Evolutionary conservation across 305 asterid genomes (phyloP).

Genomic region (Andrographis paniculata): DNA sequence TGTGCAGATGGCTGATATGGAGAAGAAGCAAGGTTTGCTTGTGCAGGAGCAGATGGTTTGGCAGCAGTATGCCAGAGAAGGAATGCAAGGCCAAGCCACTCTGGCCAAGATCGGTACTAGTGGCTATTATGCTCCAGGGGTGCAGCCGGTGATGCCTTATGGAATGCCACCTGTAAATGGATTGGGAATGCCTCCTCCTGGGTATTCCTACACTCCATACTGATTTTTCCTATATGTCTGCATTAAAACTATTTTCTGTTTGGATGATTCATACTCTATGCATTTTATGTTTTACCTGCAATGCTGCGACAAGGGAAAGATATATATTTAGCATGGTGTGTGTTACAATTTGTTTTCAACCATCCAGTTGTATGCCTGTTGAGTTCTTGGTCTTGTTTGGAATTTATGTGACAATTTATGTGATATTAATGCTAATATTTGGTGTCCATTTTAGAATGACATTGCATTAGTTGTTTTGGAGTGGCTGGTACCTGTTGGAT

Average conservation of each 20-base stretch:
- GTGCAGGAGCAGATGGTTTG: slow-evolving; percentile 80
- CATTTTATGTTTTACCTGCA: slow-evolving; percentile 36
- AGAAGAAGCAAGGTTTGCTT: slow-evolving; percentile 75
- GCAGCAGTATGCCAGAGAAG: slow-evolving; percentile 81
- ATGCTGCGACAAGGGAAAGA: slow-evolving; percentile 21
- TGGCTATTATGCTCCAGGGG: slow-evolving; percentile 57
- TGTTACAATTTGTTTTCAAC: slow-evolving; percentile 18
- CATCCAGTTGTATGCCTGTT: slow-evolving; percentile 22
- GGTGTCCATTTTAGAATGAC: neutral
- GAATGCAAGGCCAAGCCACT: slow-evolving; percentile 85
- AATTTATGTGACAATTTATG: neutral
- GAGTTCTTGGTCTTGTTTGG: slow-evolving; percentile 2
- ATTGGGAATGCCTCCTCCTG: slow-evolving; percentile 52
- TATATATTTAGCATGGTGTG: slow-evolving; percentile 14
- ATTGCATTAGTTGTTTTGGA: too few species aligned
- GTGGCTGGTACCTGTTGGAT: too few species aligned
- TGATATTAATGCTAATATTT: neutral
- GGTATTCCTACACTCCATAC: slow-evolving; percentile 57
- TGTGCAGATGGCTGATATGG: slow-evolving; percentile 95
- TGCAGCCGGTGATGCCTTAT: slow-evolving; percentile 51
- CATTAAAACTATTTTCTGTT: slow-evolving; percentile 19
- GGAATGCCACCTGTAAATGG: slow-evolving; percentile 76
- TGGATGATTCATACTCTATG: slow-evolving; percentile 22
- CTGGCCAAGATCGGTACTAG: slow-evolving; percentile 56
- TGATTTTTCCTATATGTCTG: slow-evolving; percentile 25